Conservation (phyloP, 2,329 filamentous ascomycete species). For the Arthrocladium fulminans region DNA sequence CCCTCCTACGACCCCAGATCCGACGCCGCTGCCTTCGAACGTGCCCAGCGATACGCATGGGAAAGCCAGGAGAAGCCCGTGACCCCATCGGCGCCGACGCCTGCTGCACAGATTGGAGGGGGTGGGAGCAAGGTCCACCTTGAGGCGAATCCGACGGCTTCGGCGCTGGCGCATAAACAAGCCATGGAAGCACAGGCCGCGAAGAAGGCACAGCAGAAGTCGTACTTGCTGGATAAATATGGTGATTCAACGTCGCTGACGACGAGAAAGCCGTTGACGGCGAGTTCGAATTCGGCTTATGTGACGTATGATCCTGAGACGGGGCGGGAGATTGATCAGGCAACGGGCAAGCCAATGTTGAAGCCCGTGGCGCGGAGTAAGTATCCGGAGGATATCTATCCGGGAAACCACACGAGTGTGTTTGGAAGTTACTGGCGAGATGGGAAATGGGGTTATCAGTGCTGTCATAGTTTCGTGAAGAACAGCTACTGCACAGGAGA, state of each 20-base stretch:
- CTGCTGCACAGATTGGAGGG: neutral
- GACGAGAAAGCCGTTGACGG: conserved; percentile 4
- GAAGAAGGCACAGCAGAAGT: conserved; percentile 59
- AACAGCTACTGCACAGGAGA: conserved; percentile 97
- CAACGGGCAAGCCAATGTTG: conserved; percentile 62
- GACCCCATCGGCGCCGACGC: neutral
- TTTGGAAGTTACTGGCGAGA: conserved; percentile 98
- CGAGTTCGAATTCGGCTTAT: conserved; percentile 55
- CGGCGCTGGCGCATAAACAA: conserved; percentile 73
- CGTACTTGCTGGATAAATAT: conserved; percentile 70
- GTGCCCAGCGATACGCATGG: conserved; percentile 85
- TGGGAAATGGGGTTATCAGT: conserved; percentile 93
- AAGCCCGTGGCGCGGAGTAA: conserved; percentile 74
- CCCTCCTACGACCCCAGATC: conserved; percentile 44
- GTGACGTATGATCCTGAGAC: conserved; percentile 78
- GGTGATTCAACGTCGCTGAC: conserved; percentile 45
- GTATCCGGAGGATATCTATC: conserved; percentile 76
- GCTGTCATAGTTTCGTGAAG: conserved; percentile 86
- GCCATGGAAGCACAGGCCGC: conserved; percentile 64
- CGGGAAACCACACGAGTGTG: conserved; percentile 84
- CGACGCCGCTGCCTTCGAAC: conserved; percentile 86
- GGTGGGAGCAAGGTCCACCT: conserved; percentile 69
- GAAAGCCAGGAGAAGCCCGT: conserved; percentile 66
- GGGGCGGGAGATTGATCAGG: conserved; percentile 1
- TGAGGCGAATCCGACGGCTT: conserved; percentile 92